Conservation (phyloP, 2,329 filamentous ascomycete species). For the Talaromyces sp. region DNA sequence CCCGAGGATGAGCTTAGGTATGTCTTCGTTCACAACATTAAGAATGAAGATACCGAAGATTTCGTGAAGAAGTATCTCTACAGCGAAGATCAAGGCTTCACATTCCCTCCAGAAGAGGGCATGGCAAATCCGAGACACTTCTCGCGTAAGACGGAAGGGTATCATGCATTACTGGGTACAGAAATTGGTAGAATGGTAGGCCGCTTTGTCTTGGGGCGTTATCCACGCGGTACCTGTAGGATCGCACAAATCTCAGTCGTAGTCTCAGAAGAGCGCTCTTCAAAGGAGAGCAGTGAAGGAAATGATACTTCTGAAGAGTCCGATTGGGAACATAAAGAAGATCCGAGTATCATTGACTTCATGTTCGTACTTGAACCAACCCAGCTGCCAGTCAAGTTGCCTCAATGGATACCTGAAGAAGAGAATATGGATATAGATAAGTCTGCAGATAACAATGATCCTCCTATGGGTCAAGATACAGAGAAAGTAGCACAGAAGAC, state of each 20-base stretch:
- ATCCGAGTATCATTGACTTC: too few species aligned
- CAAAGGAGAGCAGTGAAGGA: background rate
- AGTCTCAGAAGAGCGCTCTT: background rate
- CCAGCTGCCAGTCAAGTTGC: too few species aligned
- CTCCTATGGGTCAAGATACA: too few species aligned
- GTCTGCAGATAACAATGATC: too few species aligned
- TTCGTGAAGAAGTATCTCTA: background rate
- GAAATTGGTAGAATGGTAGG: background rate
- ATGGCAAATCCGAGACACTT: background rate
- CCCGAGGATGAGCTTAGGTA: background rate
- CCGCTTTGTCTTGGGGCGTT: background rate
- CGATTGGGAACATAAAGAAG: too few species aligned
- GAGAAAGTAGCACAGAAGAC: too few species aligned
- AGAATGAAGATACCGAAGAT: background rate
- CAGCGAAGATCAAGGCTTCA: background rate
- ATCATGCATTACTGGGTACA: background rate
- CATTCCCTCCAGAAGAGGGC: background rate
- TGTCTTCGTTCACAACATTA: background rate
- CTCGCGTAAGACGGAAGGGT: background rate
- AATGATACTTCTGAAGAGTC: too few species aligned
- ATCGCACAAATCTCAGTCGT: background rate
- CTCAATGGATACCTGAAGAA: too few species aligned
- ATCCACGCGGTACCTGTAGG: background rate
- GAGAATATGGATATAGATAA: too few species aligned
- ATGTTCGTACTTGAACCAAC: too few species aligned